Base-by-base conservation (phyloP, 805 yeast genomes). In the Tetrapisispora taiwanensis region DNA sequence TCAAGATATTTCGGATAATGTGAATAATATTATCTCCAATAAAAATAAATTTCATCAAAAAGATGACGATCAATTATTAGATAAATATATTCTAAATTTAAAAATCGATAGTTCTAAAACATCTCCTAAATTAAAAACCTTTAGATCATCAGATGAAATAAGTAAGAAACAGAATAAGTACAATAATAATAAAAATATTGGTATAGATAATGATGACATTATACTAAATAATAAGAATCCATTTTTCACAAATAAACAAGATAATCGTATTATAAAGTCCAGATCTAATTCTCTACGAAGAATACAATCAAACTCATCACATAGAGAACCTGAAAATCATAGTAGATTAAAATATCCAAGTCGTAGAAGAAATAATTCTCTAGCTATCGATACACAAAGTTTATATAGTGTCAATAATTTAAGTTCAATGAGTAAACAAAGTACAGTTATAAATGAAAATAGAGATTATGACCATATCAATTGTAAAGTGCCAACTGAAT, bases 281-380 rank as follows among this genome's bases (percentile, higher is more conserved):
- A 37, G 40, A 17, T 37, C 40, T 17, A 27, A 37, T 27, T 37
- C 40, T 12, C 18, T 37, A 13, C 13, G 40, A 14, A 37, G 33
- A 27, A 27, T 37, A 27, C 40, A 37, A 27, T 37, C 40, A 3
- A 37, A 26, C 27, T 37, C 30, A 12, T 37, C 40, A n/a, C 30
- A 26, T 14, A 37, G 15, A 28, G 40, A 37, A 2, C 9, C n/a
- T 13, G 40, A 37, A 10, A 28, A 9, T 15, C 26, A 28, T 27
- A 26, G 9, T 13, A 31, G 32, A 10, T 36, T 30, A 26, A 37
- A 37, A 37, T 12, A 27, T 14, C 7, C 26, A 26, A 12, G n/a
- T 4, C 26, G 40, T 12, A 37, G 17, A 12, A 27, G 15, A 37
- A 37, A 15, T 18, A 28, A 28, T 13, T 26, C 33, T 8, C 7